Evolutionary conservation across 2,329 filamentous ascomycete species (phyloP).

Genomic region (Colletotrichum sp.): DNA sequence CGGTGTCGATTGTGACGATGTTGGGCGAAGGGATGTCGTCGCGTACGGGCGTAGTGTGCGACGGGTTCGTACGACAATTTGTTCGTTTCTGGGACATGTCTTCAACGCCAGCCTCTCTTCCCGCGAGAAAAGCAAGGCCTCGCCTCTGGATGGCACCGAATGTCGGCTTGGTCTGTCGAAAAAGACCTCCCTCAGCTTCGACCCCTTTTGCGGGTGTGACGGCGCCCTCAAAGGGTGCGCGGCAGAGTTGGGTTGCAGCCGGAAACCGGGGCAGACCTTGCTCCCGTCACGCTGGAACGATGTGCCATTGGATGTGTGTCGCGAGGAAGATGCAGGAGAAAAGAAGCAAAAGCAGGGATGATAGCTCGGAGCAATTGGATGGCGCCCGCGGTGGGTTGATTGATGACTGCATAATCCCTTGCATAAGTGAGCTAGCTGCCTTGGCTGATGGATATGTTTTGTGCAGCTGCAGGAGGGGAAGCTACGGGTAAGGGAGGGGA

Average conservation of each 20-base stretch:
- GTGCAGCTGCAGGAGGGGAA: background rate
- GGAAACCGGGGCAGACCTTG: background rate
- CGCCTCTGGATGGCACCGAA: background rate
- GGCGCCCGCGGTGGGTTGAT: background rate
- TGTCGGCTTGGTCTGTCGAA: background rate
- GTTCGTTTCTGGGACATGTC: background rate
- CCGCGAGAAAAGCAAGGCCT: background rate
- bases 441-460: background rate
- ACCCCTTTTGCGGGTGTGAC: conserved; percentile 3
- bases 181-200: background rate
- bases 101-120: background rate
- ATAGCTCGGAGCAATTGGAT: conserved; percentile 4
- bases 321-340: background rate
- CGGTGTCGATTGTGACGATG: background rate
- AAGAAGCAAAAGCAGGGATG: background rate
- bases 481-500: background rate
- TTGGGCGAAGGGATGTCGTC: background rate
- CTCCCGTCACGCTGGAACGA: conserved; percentile 4
- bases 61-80: background rate
- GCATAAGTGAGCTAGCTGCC: background rate
- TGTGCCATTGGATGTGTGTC: background rate
- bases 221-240: background rate
- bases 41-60: background rate
- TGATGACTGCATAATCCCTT: background rate
- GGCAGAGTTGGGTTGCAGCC: conserved; percentile 12